phyloP scores from a whole-genome alignment of 129 eudicot species.

The Solidago caesia region DNA sequence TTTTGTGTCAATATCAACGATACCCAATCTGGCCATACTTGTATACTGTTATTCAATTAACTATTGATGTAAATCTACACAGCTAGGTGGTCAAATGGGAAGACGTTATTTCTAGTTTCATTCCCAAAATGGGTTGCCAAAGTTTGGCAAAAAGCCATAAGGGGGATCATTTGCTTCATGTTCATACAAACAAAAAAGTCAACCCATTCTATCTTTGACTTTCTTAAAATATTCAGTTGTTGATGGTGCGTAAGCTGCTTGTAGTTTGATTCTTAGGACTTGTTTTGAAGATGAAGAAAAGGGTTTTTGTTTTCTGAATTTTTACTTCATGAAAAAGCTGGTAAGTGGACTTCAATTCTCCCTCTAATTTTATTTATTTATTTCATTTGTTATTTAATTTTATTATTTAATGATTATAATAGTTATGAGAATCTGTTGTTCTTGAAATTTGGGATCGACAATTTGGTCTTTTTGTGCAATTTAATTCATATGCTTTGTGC shows the following conservation, averaged over 20 bases:
- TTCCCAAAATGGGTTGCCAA: conserved; percentile 39
- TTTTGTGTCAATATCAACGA: no score
- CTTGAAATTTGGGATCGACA: conserved; percentile 44
- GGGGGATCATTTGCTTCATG: conserved; percentile 30
- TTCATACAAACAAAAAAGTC: conserved; percentile 46
- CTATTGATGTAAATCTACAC: not conserved
- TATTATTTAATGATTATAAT: not conserved
- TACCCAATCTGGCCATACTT: no score
- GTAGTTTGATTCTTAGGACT: conserved; percentile 38
- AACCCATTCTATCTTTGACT: conserved; percentile 43
- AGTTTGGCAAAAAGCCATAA: conserved; percentile 59
- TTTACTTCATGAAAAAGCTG: conserved; percentile 37
- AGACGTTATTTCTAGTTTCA: conserved; percentile 16
- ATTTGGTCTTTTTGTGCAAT: conserved; percentile 28
- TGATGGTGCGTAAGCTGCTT: conserved; percentile 29
- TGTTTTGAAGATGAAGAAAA: conserved; percentile 72
- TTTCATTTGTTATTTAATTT: not conserved
- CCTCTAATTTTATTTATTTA: not conserved
- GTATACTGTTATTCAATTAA: no score
- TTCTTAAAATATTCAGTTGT: conserved; percentile 20
- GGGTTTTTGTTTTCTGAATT: conserved; percentile 36
- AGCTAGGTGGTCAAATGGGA: conserved; percentile 9
- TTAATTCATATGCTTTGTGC: conserved; percentile 31
- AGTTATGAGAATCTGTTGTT: conserved; percentile 20
- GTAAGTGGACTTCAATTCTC: conserved; percentile 39